Base-by-base conservation (phyloP, 805 yeast genomes). In the Yarrowia phangngaensis region DNA sequence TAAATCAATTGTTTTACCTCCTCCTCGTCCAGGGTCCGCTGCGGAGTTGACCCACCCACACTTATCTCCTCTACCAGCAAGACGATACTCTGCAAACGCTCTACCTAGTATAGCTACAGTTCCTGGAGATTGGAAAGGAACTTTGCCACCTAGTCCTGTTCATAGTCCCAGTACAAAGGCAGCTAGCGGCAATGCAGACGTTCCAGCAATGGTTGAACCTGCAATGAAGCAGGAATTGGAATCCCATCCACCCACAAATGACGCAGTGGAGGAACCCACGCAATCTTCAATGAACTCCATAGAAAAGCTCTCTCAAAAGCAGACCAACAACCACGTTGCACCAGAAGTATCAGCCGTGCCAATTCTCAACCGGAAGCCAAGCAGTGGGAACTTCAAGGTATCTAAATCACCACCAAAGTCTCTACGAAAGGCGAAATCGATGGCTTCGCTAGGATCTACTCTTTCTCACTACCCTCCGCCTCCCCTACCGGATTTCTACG, bases 1-100 rank as follows among this genome's bases (percentile, higher is more conserved):
- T 29, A 41, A 41, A 20, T 41, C 48, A n/a, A 41, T 41, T 15
- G 48, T 41, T n/a, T 14, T 41, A 22, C 48, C 48, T 30, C 48
- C 48, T 17, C 34, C 34, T 8, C 27, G 48, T 14, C 48, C 48
- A 15, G 48, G 35, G 13, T 29, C 35, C 14, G 48, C 48, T 16
- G 7, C 35, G 24, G 45, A 38, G 24, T 32, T 38, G 14, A 13
- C 45, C 19, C 19, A 24, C 32, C 24, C 45, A 5, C 45, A 38
- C 19, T 13, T 38, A 5, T 38, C 45, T 4, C 45, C 45, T 3
- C 32, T 23, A 15, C 45, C 45, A 23, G 19, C 27, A 19, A 16
- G 45, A 17, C 45, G 32, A 7, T 38, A 38, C 45, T 38, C 45
- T 12, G 45, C 45, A 4, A 38, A 38, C 19, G 45, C 45, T 8